Conservation (phyloP, 768 basidiomycete genomes). For the Antrodiella citrinella region DNA sequence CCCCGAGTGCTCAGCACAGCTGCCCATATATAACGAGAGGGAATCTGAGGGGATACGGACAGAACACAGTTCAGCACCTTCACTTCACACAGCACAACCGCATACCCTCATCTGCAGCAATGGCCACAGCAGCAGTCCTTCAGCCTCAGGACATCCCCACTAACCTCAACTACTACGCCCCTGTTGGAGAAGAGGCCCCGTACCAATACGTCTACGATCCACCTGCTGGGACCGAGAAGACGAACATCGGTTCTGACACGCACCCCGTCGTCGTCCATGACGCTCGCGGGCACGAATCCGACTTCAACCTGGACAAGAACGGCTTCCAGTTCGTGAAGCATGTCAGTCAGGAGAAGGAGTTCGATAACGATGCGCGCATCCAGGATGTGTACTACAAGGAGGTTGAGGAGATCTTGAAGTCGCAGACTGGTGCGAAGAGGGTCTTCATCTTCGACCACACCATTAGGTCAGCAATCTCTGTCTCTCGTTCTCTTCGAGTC, state of each 20-base stretch:
- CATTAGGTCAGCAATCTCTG: slow-evolving; percentile 28
- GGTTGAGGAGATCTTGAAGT: slow-evolving; percentile 33
- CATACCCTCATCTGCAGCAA: background rate
- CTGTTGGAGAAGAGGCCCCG: slow-evolving; percentile 22
- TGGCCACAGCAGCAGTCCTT: slow-evolving; percentile 20
- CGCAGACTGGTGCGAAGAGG: slow-evolving; percentile 28
- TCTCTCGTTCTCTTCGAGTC: no score
- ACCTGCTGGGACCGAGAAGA: slow-evolving; percentile 13
- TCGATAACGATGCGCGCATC: slow-evolving; percentile 32
- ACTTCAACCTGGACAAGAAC: slow-evolving; percentile 28
- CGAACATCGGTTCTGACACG: slow-evolving; percentile 24
- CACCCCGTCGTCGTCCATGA: slow-evolving; percentile 22
- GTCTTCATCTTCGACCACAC: slow-evolving; percentile 40
- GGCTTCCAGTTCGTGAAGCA: slow-evolving; percentile 35
- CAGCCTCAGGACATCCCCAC: slow-evolving; percentile 28
- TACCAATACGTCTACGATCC: slow-evolving; percentile 29
- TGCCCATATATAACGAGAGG: background rate
- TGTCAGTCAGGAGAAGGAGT: slow-evolving; percentile 30
- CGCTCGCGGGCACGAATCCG: slow-evolving; percentile 22
- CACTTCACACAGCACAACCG: background rate
- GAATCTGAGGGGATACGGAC: background rate
- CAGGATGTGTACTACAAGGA: slow-evolving; percentile 32
- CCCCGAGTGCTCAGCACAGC: no score
- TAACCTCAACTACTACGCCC: slow-evolving; percentile 29
- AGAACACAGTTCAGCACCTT: background rate